Conservation (phyloP, 208 protist genomes). For the Leishmania tarentolae region DNA sequence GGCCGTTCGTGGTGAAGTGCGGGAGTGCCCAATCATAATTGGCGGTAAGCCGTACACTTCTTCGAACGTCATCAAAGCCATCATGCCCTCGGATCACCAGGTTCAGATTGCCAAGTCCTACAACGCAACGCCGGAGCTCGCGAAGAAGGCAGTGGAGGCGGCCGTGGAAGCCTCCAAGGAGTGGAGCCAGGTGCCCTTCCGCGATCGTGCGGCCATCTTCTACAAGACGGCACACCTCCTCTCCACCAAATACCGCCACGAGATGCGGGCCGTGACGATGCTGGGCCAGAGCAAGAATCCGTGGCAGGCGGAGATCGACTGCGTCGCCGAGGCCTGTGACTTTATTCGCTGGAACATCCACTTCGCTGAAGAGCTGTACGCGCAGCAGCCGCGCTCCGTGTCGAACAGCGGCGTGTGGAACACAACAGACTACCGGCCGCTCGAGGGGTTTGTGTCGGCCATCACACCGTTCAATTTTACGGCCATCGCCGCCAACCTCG, state of each 20-base stretch:
- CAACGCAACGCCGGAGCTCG: constrained; percentile 83
- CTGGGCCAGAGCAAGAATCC: constrained; percentile 97
- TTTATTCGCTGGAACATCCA: constrained; percentile 96
- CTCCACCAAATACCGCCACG: constrained; percentile 82
- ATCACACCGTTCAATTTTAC: constrained; percentile 99
- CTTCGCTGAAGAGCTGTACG: constrained; percentile 94
- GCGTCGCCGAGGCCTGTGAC: constrained; percentile 94
- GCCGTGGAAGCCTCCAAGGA: constrained; percentile 73
- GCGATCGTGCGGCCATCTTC: constrained; percentile 94
- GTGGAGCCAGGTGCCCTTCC: constrained; percentile 86
- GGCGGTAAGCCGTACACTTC: constrained; percentile 87
- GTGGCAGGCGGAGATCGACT: constrained; percentile 98
- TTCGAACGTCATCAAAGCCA: constrained; percentile 57
- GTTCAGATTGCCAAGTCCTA: constrained; percentile 78
- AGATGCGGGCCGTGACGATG: constrained; percentile 95
- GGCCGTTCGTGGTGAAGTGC: constrained; percentile 41
- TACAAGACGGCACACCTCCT: constrained; percentile 93
- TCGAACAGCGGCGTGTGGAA: constrained; percentile 92
- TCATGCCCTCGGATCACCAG: constrained; percentile 83
- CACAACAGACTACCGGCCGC: constrained; percentile 93
- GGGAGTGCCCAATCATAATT: constrained; percentile 93
- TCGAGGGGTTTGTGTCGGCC: constrained; percentile 96
- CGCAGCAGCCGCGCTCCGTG: constrained; percentile 84
- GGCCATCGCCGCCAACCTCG: constrained; percentile 97
- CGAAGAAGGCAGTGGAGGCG: constrained; percentile 89